Conservation (phyloP, 257 asterid genomes). For the Asclepias syriaca region DNA sequence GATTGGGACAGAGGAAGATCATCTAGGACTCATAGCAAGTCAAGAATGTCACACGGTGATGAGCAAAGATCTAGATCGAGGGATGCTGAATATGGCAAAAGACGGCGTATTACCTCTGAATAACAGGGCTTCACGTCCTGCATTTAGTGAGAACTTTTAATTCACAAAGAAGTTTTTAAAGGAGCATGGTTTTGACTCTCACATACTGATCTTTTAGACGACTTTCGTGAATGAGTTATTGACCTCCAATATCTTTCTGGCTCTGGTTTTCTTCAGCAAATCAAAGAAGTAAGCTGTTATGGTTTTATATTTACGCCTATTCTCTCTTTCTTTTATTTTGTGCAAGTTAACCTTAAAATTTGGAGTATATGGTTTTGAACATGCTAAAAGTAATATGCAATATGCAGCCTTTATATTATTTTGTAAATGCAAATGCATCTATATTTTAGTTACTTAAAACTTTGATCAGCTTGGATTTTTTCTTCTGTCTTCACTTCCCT, state of each 20-base stretch:
- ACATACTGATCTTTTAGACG: constrained; percentile 25
- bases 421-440: neutral
- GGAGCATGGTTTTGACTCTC: constrained; percentile 26
- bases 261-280: constrained; percentile 25
- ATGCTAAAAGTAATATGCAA: neutral
- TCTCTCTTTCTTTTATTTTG: neutral
- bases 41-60: constrained; percentile 54
- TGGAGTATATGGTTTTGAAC: neutral
- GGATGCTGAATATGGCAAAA: constrained; percentile 73
- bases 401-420: neutral
- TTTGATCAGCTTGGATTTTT: neutral
- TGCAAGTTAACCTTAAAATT: neutral
- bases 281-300: constrained; percentile 42
- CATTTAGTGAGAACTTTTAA: constrained; percentile 15
- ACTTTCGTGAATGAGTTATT: constrained; percentile 14
- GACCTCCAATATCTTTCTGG: constrained; percentile 14
- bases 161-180: constrained; percentile 22
- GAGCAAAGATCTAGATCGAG: constrained; percentile 68
- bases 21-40: constrained; percentile 58
- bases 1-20: constrained; percentile 75
- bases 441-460: neutral
- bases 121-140: constrained; percentile 26
- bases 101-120: constrained; percentile 58
- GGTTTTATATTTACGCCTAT: neutral
- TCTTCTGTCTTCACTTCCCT: neutral